These are phyloP conservation scores for Cordyceps javanica DNA, from an alignment of 2,329 filamentous ascomycete genomes.

Conservation along the genomic window DNA sequence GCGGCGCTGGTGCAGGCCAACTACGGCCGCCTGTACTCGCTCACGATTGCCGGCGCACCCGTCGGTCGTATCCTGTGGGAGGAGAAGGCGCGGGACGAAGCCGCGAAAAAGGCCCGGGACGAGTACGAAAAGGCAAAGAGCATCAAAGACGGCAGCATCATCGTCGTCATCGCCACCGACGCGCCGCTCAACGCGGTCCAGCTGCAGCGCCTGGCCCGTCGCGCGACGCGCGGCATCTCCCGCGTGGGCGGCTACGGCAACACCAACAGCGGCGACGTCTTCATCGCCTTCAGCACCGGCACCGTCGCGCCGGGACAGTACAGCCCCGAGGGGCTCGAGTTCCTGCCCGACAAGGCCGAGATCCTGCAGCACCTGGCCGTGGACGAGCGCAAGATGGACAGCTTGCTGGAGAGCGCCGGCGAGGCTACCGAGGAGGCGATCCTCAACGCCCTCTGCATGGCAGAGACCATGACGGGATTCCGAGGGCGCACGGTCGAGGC, in stretches of 20 bases:
- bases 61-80: conserved; percentile 46
- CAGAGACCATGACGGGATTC: conserved; percentile 47
- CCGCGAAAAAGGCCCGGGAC: conserved; percentile 13
- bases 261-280: conserved; percentile 55
- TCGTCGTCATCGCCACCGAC: conserved; percentile 53
- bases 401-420: conserved; percentile 50
- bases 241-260: conserved; percentile 51
- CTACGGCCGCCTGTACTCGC: conserved; percentile 48
- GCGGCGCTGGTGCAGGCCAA: conserved; percentile 55
- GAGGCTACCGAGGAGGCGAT: conserved; percentile 58
- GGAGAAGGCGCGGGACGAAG: conserved; percentile 3
- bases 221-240: conserved; percentile 51
- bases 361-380: conserved; percentile 36
- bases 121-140: conserved; percentile 32
- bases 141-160: conserved; percentile 54
- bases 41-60: conserved; percentile 51
- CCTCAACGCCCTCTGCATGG: conserved; percentile 53
- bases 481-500: conserved; percentile 39
- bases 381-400: conserved; percentile 52
- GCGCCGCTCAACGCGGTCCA: conserved; percentile 50
- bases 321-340: conserved; percentile 17
- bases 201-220: conserved; percentile 48
- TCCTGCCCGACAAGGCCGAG: conserved; percentile 30
- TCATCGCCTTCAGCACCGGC: conserved; percentile 56
- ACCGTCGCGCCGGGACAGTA: conserved; percentile 35